A percentile compares a stretch with the other conserved stretches of the same genome.
phyloP scores from a whole-genome alignment of 1,284 basidiomycete genomes.

The Ganoderma resinaceum region DNA sequence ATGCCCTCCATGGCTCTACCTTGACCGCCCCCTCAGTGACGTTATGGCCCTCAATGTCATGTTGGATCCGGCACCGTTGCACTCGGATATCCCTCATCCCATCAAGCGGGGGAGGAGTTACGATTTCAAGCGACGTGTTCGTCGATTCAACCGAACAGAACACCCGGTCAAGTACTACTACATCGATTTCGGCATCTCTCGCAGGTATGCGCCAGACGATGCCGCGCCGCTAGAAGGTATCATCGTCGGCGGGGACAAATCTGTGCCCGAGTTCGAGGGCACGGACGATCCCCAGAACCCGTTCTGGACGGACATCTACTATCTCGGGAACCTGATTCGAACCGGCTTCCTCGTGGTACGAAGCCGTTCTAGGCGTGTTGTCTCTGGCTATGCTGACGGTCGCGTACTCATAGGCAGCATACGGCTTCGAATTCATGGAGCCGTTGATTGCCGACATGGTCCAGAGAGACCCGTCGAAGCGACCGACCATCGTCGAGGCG shows the following conservation, averaged over 20 bases:
- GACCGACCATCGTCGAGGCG: constrained; percentile 33
- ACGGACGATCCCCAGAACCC: constrained; percentile 32
- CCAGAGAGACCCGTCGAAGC: constrained; percentile 36
- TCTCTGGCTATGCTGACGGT: neutral
- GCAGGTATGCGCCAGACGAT: constrained; percentile 23
- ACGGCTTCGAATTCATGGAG: constrained; percentile 40
- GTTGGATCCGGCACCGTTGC: constrained; percentile 41
- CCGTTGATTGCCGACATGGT: constrained; percentile 41
- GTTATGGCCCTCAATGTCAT: constrained; percentile 45
- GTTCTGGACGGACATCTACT: constrained; percentile 41
- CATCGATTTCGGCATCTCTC: constrained; percentile 46
- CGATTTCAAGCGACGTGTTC: constrained; percentile 31
- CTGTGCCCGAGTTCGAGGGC: constrained; percentile 30
- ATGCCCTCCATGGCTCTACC: neutral
- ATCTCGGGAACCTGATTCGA: constrained; percentile 43
- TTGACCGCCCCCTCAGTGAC: constrained; percentile 40
- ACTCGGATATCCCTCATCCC: constrained; percentile 39
- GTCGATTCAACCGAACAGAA: constrained; percentile 36
- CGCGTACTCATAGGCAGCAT: constrained; percentile 11
- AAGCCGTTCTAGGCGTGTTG: no score
- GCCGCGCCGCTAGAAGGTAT: constrained; percentile 27
- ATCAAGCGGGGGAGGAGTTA: constrained; percentile 13
- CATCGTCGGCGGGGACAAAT: constrained; percentile 28
- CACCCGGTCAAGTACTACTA: constrained; percentile 40
- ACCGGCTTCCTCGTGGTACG: constrained; percentile 30